Evolutionary conservation across 768 basidiomycete genomes (phyloP), one percentile per base, ranked within the genome.

Genomic region (Trametes cingulata): DNA sequence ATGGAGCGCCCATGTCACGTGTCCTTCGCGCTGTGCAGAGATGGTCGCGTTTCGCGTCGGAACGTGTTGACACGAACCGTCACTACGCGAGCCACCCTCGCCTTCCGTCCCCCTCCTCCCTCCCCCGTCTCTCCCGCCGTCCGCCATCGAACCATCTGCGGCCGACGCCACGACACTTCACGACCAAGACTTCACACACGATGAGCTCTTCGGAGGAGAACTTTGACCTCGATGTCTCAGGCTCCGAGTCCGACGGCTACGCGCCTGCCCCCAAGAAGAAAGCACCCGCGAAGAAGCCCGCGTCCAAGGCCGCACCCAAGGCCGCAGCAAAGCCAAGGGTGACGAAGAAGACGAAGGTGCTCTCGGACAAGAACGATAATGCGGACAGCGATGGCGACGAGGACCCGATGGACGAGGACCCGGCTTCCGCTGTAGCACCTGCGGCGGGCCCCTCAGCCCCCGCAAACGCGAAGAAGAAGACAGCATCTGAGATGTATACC

Each of bases 401-500:
- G 67, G 72, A 67, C 43, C 72, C 77, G 53, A 80, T 79, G 15
- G 69, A 78, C 22, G 81, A 79, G 59, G 70, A 71, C 22, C 52
- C 47, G 76, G 78, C 50, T 75, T 77, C 62, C 10, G 76, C 76
- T 24, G 68, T 67, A 25, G 68, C 63, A 19, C 68, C 71, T 4
- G 46, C 49, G 27, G 61, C 63, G 42, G 65, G 61, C 42, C 71
- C 71, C 5, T 66, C 65, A 6, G 69, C 65, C 7, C 71, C 72
- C 2, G 56, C 73, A 15, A 77, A 75, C 6, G 70, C 72, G 55
- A 90, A 90, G 78, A 88, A 90, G 77, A 96, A 96, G 78, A 90
- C 86, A 13, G 92, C 91, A 1, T 93, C 92, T 7, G 93, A 98
- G 69, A 95, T 83, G 37, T 96, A 95, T 70, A 87, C 87, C 52